These are phyloP conservation scores for Ballota nigra DNA, from an alignment of 257 asterid species.

Conservation along the genomic window DNA sequence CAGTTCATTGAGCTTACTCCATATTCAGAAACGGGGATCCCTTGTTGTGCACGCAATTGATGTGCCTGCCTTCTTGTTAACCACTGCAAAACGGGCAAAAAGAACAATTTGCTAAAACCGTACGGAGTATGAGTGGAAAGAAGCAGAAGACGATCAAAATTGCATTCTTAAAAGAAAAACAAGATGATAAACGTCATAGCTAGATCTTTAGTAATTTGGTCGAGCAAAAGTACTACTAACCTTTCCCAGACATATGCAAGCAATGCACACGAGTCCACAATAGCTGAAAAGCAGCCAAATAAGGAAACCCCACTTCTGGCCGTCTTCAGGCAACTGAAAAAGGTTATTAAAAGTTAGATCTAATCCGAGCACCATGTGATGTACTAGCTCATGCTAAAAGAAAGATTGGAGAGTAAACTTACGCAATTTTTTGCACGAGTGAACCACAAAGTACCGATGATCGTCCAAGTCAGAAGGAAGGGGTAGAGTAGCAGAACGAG, in stretches of 20 bases:
- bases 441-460: constrained; percentile 89
- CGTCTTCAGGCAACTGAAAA: constrained; percentile 90
- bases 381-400: background rate
- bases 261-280: constrained; percentile 87
- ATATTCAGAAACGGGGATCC: constrained; percentile 91
- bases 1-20: constrained; percentile 59
- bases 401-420: constrained; percentile 31
- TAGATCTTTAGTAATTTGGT: background rate
- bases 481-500: constrained; percentile 79
- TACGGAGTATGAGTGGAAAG: background rate
- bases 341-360: constrained; percentile 4
- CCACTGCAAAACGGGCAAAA: constrained; percentile 56
- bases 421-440: constrained; percentile 73
- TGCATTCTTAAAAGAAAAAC: background rate
- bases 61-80: constrained; percentile 82
- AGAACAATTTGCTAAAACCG: background rate
- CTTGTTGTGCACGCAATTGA: constrained; percentile 86
- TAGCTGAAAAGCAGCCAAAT: constrained; percentile 97
- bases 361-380: constrained; percentile 16
- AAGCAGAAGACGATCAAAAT: background rate
- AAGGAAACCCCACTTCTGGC: constrained; percentile 98
- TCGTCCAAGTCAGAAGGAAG: constrained; percentile 83
- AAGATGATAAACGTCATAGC: background rate
- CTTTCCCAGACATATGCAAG: constrained; percentile 81
- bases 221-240: constrained; percentile 40